Evolutionary conservation across 495 filamentous ascomycete genomes (phyloP).

Genomic region (Tuber brumale): DNA sequence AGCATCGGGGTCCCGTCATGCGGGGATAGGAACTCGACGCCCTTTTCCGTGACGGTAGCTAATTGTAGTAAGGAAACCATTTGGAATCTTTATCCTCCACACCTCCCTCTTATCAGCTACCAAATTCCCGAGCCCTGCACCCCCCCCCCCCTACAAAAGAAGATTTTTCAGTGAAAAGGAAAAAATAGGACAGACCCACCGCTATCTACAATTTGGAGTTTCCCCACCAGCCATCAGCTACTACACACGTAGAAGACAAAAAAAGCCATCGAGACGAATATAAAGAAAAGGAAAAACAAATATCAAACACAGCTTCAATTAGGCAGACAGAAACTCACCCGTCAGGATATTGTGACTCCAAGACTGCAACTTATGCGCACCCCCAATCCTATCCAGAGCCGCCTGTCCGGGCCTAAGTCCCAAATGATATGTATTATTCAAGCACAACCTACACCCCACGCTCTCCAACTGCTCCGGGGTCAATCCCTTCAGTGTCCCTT

Average conservation of each 20-base stretch:
- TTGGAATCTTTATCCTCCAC: constrained; percentile 65
- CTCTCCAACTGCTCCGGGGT: constrained; percentile 85
- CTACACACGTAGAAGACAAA: not conserved
- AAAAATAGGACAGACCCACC: constrained; percentile 65
- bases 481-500: constrained; percentile 89
- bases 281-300: not conserved
- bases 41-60: constrained; percentile 88
- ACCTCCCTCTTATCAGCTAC: not conserved
- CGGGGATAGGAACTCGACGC: constrained; percentile 86
- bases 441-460: constrained; percentile 80
- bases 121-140: not conserved
- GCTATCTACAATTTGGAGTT: constrained; percentile 55
- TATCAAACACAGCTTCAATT: not conserved
- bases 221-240: constrained; percentile 23
- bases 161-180: not conserved
- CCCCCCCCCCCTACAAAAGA: not conserved
- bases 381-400: constrained; percentile 75
- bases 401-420: constrained; percentile 90
- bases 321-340: constrained; percentile 22
- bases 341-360: constrained; percentile 95
- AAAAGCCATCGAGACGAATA: not conserved
- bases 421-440: constrained; percentile 97
- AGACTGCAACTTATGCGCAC: constrained; percentile 86
- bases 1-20: constrained; percentile 97
- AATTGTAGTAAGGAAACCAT: constrained; percentile 97